Evolutionary conservation across 495 filamentous ascomycete species (phyloP).

Genomic region (Aspergillus carlsbadensis): DNA sequence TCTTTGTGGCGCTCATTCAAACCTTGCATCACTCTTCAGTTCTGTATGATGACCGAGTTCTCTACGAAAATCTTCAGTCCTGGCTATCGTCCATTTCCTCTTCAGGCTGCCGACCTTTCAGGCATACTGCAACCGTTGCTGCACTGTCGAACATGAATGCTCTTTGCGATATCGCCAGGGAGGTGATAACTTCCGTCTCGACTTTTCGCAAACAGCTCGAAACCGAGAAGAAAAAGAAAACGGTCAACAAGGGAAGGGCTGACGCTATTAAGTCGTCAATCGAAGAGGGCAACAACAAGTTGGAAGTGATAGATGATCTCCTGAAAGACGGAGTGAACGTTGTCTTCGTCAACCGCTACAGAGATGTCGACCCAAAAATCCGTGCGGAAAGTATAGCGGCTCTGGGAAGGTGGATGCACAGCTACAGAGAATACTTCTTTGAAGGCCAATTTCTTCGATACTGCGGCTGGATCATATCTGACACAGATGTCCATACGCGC

Average conservation of each 20-base stretch:
- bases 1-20: constrained; percentile 71
- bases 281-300: constrained; percentile 62
- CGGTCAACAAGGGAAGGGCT: constrained; percentile 71
- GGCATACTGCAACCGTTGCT: constrained; percentile 86
- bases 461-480: constrained; percentile 90
- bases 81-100: constrained; percentile 90
- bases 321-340: constrained; percentile 83
- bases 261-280: constrained; percentile 66
- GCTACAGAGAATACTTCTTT: constrained; percentile 81
- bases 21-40: constrained; percentile 71
- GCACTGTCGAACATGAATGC: constrained; percentile 71
- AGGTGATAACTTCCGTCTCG: constrained; percentile 65
- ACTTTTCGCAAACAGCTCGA: constrained; percentile 78
- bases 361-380: constrained; percentile 86
- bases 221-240: constrained; percentile 73
- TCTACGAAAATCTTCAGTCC: constrained; percentile 80
- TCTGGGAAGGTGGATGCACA: constrained; percentile 82
- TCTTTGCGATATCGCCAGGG: constrained; percentile 62
- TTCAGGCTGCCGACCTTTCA: constrained; percentile 77
- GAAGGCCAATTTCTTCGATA: constrained; percentile 86
- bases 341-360: constrained; percentile 91
- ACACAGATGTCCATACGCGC: constrained; percentile 64
- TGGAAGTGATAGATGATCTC: constrained; percentile 60
- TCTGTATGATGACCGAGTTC: constrained; percentile 67
- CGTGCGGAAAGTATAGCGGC: constrained; percentile 80